These are phyloP conservation scores for Zopfia rhizophila DNA, from an alignment of 2,329 filamentous ascomycete genomes.

Conservation along the genomic window DNA sequence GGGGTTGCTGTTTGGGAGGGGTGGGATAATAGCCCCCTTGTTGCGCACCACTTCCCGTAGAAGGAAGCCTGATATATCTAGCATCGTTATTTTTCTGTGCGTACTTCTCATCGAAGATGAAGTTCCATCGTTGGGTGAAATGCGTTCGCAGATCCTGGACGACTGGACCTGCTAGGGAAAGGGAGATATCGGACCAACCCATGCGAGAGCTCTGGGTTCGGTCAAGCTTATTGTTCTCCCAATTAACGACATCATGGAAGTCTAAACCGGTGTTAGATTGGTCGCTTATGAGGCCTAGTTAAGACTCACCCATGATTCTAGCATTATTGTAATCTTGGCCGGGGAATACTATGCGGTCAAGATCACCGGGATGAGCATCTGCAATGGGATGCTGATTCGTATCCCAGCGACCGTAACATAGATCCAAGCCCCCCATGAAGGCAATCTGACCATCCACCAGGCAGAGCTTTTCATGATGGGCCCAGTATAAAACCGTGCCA, in stretches of 20 bases:
- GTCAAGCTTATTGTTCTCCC: slow-evolving; percentile 87
- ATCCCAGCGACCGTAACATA: slow-evolving; percentile 88
- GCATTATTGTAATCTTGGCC: slow-evolving; percentile 96
- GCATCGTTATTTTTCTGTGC: slow-evolving; percentile 63
- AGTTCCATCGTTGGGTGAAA: slow-evolving; percentile 91
- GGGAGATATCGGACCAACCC: slow-evolving; percentile 90
- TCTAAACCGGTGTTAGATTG: slow-evolving; percentile 52
- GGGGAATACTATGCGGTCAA: slow-evolving; percentile 81
- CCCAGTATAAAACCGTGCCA: slow-evolving; percentile 88
- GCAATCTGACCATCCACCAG: slow-evolving; percentile 80
- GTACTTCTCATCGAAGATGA: slow-evolving; percentile 88
- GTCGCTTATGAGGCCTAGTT: slow-evolving; percentile 50
- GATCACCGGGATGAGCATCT: slow-evolving; percentile 81
- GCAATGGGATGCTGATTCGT: slow-evolving; percentile 87
- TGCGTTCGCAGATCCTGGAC: slow-evolving; percentile 79
- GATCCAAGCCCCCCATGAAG: slow-evolving; percentile 92
- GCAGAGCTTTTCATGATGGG: slow-evolving; percentile 91
- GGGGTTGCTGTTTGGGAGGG: slow-evolving; percentile 47
- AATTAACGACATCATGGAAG: slow-evolving; percentile 80
- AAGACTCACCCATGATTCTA: slow-evolving; percentile 71
- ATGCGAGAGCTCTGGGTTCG: slow-evolving; percentile 82
- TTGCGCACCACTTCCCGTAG: slow-evolving; percentile 42
- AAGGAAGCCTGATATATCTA: slow-evolving; percentile 56
- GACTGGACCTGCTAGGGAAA: slow-evolving; percentile 79
- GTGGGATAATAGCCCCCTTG: slow-evolving; percentile 56